Conservation (phyloP, 495 filamentous ascomycete species). For the Staphylotrichum tortipilum region DNA sequence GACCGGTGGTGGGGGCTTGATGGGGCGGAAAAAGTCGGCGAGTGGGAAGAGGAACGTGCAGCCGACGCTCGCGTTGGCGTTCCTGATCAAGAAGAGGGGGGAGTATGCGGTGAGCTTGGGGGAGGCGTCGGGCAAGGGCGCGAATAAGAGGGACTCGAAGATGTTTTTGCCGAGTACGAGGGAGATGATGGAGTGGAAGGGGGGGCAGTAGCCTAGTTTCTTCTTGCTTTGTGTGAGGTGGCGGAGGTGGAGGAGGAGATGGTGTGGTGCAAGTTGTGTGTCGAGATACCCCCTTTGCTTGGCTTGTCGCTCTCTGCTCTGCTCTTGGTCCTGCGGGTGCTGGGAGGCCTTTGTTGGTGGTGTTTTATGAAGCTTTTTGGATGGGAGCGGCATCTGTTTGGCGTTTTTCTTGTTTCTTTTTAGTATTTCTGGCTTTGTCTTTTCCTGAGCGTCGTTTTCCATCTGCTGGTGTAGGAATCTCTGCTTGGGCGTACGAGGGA, state of each 20-base stretch:
- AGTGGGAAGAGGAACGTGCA: slow-evolving; percentile 12
- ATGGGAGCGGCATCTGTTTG: neutral
- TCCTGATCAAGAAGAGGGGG: slow-evolving; percentile 22
- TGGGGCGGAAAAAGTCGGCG: neutral
- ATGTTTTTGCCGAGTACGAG: slow-evolving; percentile 22
- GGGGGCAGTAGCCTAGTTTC: too few species aligned
- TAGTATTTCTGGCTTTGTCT: too few species aligned
- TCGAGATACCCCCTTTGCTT: slow-evolving; percentile 6
- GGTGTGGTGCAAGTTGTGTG: too few species aligned
- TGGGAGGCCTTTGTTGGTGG: neutral
- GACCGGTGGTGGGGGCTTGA: too few species aligned
- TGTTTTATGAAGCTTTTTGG: neutral
- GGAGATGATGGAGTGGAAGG: slow-evolving; percentile 30
- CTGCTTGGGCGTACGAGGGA: too few species aligned
- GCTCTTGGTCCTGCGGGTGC: neutral
- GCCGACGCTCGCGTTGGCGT: slow-evolving; percentile 24
- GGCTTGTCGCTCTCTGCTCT: neutral
- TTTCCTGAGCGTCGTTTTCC: too few species aligned
- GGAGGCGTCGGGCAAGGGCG: neutral
- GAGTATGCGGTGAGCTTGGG: slow-evolving; percentile 15
- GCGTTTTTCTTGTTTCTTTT: neutral
- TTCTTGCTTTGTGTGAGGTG: too few species aligned
- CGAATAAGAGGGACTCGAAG: slow-evolving; percentile 6
- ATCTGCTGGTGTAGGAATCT: too few species aligned
- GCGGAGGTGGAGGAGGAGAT: neutral